phyloP scores from a whole-genome alignment of 2,329 filamentous ascomycete species.

The Fusarium goolgardi region DNA sequence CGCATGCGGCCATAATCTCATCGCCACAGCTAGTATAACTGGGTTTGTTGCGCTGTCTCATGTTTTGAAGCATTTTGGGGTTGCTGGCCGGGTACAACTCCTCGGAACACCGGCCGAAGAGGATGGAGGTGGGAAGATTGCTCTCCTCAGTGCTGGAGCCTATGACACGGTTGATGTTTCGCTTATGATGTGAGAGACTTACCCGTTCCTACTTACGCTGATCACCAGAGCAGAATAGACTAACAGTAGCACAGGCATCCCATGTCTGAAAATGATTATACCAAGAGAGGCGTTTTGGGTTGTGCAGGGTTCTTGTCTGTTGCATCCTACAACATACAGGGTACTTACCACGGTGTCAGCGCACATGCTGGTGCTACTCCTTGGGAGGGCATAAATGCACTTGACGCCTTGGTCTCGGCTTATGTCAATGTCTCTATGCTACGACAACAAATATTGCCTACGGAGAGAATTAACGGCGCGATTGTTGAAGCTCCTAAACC shows the following conservation, averaged over 20 bases:
- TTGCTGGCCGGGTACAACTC: conserved; percentile 1
- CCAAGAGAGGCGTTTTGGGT: background rate
- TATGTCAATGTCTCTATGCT: conserved; percentile 19
- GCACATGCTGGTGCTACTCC: conserved; percentile 19
- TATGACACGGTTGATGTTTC: conserved; percentile 6
- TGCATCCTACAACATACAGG: background rate
- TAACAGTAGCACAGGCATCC: background rate
- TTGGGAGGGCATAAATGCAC: conserved; percentile 25
- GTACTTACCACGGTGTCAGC: conserved; percentile 1
- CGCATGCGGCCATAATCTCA: conserved; percentile 24
- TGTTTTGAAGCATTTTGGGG: background rate
- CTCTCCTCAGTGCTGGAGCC: conserved; percentile 12
- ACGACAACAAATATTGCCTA: conserved; percentile 16
- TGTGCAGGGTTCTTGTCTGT: background rate
- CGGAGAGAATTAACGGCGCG: conserved; percentile 11
- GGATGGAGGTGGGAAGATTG: conserved; percentile 16
- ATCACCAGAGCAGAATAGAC: too few species aligned
- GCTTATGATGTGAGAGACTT: conserved; percentile 3
- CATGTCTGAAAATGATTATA: conserved; percentile 9
- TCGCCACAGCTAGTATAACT: conserved; percentile 9
- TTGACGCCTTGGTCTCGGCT: conserved; percentile 11
- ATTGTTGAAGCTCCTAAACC: conserved; percentile 23
- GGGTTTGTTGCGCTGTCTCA: background rate
- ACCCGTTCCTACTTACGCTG: too few species aligned
- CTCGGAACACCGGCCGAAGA: conserved; percentile 23